Percentiles rank a stretch among this genome's conserved stretches.
Evolutionary conservation across 352 stramenopile species (phyloP).

Genomic region (Lagenidium sp.): DNA sequence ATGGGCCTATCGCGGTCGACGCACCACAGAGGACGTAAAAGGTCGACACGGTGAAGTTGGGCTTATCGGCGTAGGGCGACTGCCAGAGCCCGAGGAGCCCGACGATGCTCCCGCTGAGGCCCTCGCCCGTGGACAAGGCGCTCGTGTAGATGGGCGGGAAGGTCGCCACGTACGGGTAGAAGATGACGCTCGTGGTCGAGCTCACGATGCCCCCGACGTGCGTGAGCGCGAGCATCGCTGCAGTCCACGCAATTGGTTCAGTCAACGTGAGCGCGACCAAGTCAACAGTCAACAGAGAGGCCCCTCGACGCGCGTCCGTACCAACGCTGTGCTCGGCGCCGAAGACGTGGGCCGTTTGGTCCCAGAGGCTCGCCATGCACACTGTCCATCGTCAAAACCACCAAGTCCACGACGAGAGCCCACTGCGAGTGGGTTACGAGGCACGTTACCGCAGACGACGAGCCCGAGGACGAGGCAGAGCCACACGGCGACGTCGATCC

Average conservation of each 20-base stretch:
- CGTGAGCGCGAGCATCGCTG: constrained; percentile 51
- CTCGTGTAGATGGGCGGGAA: constrained; percentile 61
- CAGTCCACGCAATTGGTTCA: not conserved
- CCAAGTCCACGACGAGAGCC: too few species aligned
- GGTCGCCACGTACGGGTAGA: constrained; percentile 60
- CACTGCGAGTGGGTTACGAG: too few species aligned
- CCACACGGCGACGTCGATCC: constrained; percentile 41
- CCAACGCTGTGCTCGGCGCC: constrained; percentile 41
- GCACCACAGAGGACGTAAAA: constrained; percentile 60
- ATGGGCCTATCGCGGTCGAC: not conserved
- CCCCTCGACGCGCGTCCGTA: constrained; percentile 7
- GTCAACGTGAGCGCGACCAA: not conserved
- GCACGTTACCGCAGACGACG: too few species aligned
- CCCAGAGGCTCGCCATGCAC: constrained; percentile 52
- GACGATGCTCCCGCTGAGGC: constrained; percentile 49
- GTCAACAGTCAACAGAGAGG: not conserved
- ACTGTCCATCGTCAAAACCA: too few species aligned
- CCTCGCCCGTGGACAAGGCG: constrained; percentile 49
- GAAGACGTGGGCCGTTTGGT: constrained; percentile 33
- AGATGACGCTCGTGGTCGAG: constrained; percentile 59
- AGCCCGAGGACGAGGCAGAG: constrained; percentile 36
- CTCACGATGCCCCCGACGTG: constrained; percentile 61
- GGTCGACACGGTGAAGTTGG: constrained; percentile 44
- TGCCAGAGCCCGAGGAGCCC: constrained; percentile 51
- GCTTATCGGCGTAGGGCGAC: constrained; percentile 25